phyloP scores from a whole-genome alignment of 129 eudicot genomes.

The Flaveria sonorensis region DNA sequence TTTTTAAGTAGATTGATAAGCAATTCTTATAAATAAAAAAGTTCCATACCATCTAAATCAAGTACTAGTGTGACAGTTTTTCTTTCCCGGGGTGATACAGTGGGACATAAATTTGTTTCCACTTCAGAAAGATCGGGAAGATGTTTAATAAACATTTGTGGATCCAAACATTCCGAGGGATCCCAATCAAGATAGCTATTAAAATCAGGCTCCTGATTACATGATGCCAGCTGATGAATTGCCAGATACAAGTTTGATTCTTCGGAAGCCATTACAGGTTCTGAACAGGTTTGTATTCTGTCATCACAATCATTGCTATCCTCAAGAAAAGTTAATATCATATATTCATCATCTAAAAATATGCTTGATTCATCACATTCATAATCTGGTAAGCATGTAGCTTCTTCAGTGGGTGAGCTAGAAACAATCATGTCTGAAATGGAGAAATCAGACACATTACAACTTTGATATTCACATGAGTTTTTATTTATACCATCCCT shows the following conservation, averaged over 20 bases:
- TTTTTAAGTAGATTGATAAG: not conserved
- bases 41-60: slow-evolving; percentile 84
- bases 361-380: slow-evolving; percentile 58
- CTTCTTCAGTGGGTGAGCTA: slow-evolving; percentile 50
- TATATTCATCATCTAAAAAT: slow-evolving; percentile 61
- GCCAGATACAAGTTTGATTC: slow-evolving; percentile 71
- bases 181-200: slow-evolving; percentile 57
- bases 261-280: slow-evolving; percentile 42
- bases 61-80: slow-evolving; percentile 81
- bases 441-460: slow-evolving; percentile 80
- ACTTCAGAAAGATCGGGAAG: slow-evolving; percentile 64
- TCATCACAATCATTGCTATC: slow-evolving; percentile 52
- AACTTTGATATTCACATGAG: slow-evolving; percentile 63
- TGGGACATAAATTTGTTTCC: slow-evolving; percentile 43
- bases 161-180: slow-evolving; percentile 71
- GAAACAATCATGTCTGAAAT: slow-evolving; percentile 84
- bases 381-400: slow-evolving; percentile 55
- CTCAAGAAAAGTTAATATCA: slow-evolving; percentile 68
- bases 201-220: slow-evolving; percentile 55
- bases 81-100: slow-evolving; percentile 34
- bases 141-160: slow-evolving; percentile 72
- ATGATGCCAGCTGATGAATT: slow-evolving; percentile 68
- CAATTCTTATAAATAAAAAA: slow-evolving; percentile 15
- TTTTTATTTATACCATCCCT: slow-evolving; percentile 33
- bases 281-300: slow-evolving; percentile 42